Conservation (phyloP, 2,329 filamentous ascomycete genomes). For the Neurospora sp. region DNA sequence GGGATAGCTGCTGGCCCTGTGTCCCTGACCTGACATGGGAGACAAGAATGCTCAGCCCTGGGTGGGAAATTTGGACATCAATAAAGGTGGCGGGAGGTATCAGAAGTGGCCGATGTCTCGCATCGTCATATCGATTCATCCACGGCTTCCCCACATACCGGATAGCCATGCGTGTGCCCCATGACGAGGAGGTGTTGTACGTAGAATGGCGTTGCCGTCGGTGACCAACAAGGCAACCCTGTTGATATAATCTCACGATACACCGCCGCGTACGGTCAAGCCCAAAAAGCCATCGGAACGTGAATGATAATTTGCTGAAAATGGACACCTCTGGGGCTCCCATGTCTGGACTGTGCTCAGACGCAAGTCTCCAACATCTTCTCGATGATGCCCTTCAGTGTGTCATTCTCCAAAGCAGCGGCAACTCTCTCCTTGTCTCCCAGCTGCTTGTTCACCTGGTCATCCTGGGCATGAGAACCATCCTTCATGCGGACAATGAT, state of each 20-base stretch:
- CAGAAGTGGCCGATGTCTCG: neutral
- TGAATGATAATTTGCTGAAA: neutral
- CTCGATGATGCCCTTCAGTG: slow-evolving; percentile 74
- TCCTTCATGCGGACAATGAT: slow-evolving; percentile 92
- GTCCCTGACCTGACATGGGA: neutral
- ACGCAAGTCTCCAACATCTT: slow-evolving; percentile 89
- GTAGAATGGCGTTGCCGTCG: neutral
- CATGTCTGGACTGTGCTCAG: slow-evolving; percentile 24
- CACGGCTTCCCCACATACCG: neutral
- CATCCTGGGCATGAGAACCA: slow-evolving; percentile 88
- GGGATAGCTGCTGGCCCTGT: neutral
- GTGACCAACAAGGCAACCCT: neutral
- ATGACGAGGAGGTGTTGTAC: neutral
- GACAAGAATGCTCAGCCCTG: neutral
- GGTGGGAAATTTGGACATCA: neutral
- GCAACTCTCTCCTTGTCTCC: slow-evolving; percentile 95
- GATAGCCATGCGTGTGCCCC: neutral
- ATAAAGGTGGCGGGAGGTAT: neutral
- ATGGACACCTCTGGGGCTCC: neutral
- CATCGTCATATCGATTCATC: neutral
- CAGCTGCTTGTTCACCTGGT: slow-evolving; percentile 94
- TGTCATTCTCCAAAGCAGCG: slow-evolving; percentile 88
- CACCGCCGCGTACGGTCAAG: neutral
- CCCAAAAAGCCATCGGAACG: neutral
- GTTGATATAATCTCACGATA: neutral